phyloP scores from a whole-genome alignment of 352 stramenopile genomes.

The Phytopythium aichiense region DNA sequence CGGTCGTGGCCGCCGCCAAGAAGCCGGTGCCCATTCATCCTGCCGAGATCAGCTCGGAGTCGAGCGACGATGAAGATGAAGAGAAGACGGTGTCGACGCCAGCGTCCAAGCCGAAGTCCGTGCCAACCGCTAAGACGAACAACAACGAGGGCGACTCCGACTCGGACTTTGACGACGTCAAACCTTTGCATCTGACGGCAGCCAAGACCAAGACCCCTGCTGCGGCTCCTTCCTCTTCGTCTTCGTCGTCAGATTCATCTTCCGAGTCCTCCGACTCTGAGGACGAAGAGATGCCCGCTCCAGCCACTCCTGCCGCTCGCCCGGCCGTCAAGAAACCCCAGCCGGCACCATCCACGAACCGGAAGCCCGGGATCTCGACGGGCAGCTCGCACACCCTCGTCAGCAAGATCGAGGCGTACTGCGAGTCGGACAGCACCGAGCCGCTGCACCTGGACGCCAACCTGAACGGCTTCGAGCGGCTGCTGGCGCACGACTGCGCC shows the following conservation, averaged over 20 bases:
- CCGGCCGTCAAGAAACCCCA: constrained; percentile 9
- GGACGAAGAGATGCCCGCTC: constrained; percentile 14
- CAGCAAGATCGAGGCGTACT: constrained; percentile 77
- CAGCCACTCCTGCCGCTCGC: constrained; percentile 6
- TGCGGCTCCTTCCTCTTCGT: constrained; percentile 3
- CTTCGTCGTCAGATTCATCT: constrained; percentile 7
- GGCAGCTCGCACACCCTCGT: constrained; percentile 77
- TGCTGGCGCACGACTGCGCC: constrained; percentile 79
- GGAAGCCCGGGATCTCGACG: constrained; percentile 43
- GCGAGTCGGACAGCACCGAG: constrained; percentile 33
- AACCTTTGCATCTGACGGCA: neutral
- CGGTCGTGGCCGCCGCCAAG: neutral
- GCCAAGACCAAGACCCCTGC: neutral
- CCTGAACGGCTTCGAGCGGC: constrained; percentile 78
- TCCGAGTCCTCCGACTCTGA: constrained; percentile 24
- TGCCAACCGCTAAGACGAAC: neutral
- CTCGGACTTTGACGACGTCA: constrained; percentile 18
- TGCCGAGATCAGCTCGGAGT: constrained; percentile 31
- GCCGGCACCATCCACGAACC: constrained; percentile 9
- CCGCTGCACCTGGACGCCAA: constrained; percentile 67
- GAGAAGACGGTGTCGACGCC: neutral
- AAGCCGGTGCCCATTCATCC: neutral
- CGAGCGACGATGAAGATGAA: constrained; percentile 33
- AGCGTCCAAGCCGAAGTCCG: neutral
- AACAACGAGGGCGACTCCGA: constrained; percentile 8